Evolutionary conservation across 306 rosid genomes (phyloP).

Genomic region (Datisca glomerata): DNA sequence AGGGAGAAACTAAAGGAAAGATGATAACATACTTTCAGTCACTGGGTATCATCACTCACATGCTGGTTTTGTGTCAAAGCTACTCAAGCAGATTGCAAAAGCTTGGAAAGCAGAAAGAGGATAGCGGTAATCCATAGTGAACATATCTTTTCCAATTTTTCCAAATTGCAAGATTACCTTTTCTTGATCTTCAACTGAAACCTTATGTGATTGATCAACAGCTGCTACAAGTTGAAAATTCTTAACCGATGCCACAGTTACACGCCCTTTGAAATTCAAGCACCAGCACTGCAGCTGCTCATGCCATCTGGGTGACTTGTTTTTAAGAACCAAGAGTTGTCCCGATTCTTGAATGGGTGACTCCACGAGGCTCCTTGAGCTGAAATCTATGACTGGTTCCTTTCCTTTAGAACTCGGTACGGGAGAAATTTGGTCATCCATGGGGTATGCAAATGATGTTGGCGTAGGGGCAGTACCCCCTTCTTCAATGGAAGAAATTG

Average conservation of each 20-base stretch:
- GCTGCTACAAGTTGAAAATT: slow-evolving; percentile 88
- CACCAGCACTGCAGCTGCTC: slow-evolving; percentile 96
- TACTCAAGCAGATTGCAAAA: slow-evolving; percentile 81
- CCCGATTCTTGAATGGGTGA: slow-evolving; percentile 12
- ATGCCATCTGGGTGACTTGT: slow-evolving; percentile 88
- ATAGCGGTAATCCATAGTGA: slow-evolving; percentile 85
- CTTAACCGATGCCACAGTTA: slow-evolving; percentile 82
- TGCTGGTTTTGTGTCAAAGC: slow-evolving; percentile 81
- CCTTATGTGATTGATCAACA: slow-evolving; percentile 51
- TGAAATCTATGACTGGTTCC: slow-evolving; percentile 20
- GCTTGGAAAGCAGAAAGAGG: slow-evolving; percentile 95
- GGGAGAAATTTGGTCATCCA: slow-evolving; percentile 32
- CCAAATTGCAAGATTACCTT: slow-evolving; percentile 81
- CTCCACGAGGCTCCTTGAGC: slow-evolving; percentile 25
- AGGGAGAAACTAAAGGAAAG: too few relatives aligned
- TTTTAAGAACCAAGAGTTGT: slow-evolving; percentile 48
- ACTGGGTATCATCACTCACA: slow-evolving; percentile 47
- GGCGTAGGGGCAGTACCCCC: slow-evolving; percentile 57
- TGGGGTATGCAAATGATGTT: slow-evolving; percentile 34
- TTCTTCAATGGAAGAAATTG: slow-evolving; percentile 57
- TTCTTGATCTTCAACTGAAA: slow-evolving; percentile 60
- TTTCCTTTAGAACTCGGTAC: slow-evolving; percentile 30
- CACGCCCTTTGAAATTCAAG: slow-evolving; percentile 79
- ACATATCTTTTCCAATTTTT: slow-evolving; percentile 76
- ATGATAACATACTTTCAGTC: not conserved